Base-by-base conservation (phyloP, 805 yeast species). In the Candida alai region DNA sequence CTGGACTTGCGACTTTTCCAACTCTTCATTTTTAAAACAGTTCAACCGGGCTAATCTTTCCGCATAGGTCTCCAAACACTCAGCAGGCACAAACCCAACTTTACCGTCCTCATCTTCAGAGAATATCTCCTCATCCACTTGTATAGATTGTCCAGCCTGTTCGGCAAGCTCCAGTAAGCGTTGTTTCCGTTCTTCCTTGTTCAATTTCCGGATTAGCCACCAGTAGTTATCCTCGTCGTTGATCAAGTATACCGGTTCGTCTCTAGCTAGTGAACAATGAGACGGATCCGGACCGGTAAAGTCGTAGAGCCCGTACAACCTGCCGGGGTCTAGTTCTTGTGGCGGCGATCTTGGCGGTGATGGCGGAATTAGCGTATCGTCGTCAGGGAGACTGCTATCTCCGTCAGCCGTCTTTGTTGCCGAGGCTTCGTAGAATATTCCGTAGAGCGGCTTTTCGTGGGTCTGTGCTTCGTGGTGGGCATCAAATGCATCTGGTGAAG, bases 51-150 rank as follows among this genome's bases (percentile, higher is more conserved):
- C 98, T 35, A 93, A 61, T 39, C 97, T 68, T 59, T 93, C 98
- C 30, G 79, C 83, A 41, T 85, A 88, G 0, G 96, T 86, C 58
- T 93, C 98, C 23, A 93, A 63, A 38, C 93, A 78, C 56, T 93
- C 98, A 1, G 97, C 97, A 1, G 98, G 98, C 2, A 94, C 94
- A 65, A 89, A 93, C 1, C 98, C 98, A 34, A 90, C 78, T 45
- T 78, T 73, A 3, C 80, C 80, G 52, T 79, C 84, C 67, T 65
- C 71, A n/a, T 53, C 62, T 26, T 29, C 61, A 17, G 44, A 30
- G 4, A 31, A 30, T 6, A 48, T 40, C 7, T 44, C 49, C 10
- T 46, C 51, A n/a, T 31, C 36, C 8, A 24, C 40, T n/a, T n/a
- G n/a, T n/a, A n/a, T n/a, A n/a, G n/a, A n/a, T n/a, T n/a, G n/a